A percentile compares a stretch with the other conserved stretches of the same genome.
phyloP scores from a whole-genome alignment of 805 yeast species.

The Nakazawaea anatomiae region DNA sequence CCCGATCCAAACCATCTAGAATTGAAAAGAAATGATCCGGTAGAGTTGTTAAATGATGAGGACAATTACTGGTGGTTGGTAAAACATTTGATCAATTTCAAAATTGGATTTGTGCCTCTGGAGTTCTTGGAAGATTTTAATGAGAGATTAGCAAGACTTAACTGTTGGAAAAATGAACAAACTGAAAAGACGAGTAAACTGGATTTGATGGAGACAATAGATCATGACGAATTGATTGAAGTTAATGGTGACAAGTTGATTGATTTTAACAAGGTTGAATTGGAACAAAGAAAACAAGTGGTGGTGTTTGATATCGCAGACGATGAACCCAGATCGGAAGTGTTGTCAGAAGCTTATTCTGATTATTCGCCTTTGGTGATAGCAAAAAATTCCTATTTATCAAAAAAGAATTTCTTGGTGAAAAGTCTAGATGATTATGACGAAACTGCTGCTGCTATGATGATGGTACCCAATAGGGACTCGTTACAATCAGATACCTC shows the following conservation, averaged over 20 bases:
- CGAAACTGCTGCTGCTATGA: background rate
- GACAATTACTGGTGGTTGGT: constrained; percentile 98
- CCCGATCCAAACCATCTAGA: constrained; percentile 92
- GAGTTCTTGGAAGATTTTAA: constrained; percentile 88
- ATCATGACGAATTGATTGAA: background rate
- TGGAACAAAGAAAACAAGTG: constrained; percentile 16
- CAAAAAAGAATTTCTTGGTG: constrained; percentile 22
- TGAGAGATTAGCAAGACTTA: constrained; percentile 85
- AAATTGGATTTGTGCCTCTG: constrained; percentile 94
- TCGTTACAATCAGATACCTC: constrained; percentile 5
- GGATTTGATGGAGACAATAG: background rate
- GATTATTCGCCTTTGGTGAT: constrained; percentile 20
- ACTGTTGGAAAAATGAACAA: constrained; percentile 88
- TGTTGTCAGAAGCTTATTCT: constrained; percentile 34
- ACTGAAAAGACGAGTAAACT: constrained; percentile 31
- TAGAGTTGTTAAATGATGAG: constrained; percentile 75
- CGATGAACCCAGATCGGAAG: constrained; percentile 24
- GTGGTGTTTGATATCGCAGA: constrained; percentile 24
- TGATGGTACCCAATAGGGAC: constrained; percentile 13
- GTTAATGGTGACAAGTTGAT: constrained; percentile 9
- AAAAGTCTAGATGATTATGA: constrained; percentile 26
- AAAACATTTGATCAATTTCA: constrained; percentile 38
- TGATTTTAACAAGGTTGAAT: constrained; percentile 5
- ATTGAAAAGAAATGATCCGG: constrained; percentile 74
- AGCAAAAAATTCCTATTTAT: constrained; percentile 15